Conservation (phyloP, 108 stramenopile species). For the Skeletonema tropicum region DNA sequence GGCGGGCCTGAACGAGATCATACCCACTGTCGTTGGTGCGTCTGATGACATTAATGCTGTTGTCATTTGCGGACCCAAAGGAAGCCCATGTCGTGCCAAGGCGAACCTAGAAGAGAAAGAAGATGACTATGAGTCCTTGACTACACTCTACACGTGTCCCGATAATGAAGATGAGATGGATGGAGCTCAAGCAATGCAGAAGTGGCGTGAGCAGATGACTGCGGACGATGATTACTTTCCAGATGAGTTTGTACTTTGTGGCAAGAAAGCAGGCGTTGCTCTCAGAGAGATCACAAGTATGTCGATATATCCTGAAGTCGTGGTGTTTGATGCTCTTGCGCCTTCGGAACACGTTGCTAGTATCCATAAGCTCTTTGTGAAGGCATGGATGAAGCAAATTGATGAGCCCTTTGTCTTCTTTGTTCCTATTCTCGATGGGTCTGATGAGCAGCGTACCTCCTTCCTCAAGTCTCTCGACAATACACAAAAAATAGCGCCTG, state of each 20-base stretch:
- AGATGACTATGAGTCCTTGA: constrained; percentile 24
- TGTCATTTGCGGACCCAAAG: constrained; percentile 31
- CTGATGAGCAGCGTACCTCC: constrained; percentile 22
- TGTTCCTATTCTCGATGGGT: constrained; percentile 38
- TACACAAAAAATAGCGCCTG: constrained; percentile 23
- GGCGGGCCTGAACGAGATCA: constrained; percentile 35
- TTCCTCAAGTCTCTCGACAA: constrained; percentile 44
- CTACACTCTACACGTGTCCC: constrained; percentile 36
- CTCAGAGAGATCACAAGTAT: too few species aligned
- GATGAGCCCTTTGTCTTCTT: constrained; percentile 30
- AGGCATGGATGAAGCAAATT: constrained; percentile 13
- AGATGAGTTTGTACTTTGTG: too few species aligned
- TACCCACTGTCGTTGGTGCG: constrained; percentile 15
- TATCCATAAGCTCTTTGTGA: too few species aligned
- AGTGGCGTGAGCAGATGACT: constrained; percentile 31
- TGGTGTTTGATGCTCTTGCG: too few species aligned
- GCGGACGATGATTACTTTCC: constrained; percentile 12
- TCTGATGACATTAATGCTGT: constrained; percentile 11
- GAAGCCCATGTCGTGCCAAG: constrained; percentile 36
- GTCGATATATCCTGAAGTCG: too few species aligned
- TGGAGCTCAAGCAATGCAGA: constrained; percentile 28
- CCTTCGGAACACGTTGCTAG: too few species aligned
- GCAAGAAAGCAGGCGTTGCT: too few species aligned
- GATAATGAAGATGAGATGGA: constrained; percentile 27
- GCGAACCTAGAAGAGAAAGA: constrained; percentile 30